A percentile compares a stretch with the other conserved stretches of the same genome.
These are phyloP conservation scores for Nepenthes alata DNA, from an alignment of 179 eudicot genomes.

Conservation along the genomic window DNA sequence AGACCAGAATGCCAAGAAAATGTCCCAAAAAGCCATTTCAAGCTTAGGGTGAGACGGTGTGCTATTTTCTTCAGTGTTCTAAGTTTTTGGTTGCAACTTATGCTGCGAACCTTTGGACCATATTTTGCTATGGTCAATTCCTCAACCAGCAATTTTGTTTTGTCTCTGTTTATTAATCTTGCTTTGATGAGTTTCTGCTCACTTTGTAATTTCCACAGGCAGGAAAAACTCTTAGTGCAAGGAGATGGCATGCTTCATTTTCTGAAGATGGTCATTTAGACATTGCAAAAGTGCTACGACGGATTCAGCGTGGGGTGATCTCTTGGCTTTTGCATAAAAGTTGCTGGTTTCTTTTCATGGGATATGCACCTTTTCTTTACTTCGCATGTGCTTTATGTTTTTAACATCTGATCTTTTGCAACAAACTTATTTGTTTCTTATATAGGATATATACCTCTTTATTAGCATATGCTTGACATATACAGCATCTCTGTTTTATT, in stretches of 20 bases:
- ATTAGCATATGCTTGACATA: too few relatives aligned
- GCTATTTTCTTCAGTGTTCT: not conserved
- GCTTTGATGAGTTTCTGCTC: not conserved
- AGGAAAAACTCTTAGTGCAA: conserved; percentile 75
- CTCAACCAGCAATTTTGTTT: too few relatives aligned
- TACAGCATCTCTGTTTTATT: too few relatives aligned
- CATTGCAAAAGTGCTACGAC: conserved; percentile 65
- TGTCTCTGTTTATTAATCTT: not conserved
- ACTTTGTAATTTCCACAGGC: conserved; percentile 25
- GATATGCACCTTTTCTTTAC: too few relatives aligned
- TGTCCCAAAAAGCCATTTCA: conserved; percentile 65
- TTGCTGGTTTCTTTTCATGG: too few relatives aligned
- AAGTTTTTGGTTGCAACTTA: too few relatives aligned
- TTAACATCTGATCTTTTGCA: too few relatives aligned
- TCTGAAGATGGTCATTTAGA: conserved; percentile 73
- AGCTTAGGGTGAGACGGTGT: conserved; percentile 54
- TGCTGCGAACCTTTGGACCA: too few relatives aligned
- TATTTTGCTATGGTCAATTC: too few relatives aligned
- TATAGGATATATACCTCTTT: too few relatives aligned
- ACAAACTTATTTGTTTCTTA: too few relatives aligned
- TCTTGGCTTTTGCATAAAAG: not conserved
- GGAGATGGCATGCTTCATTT: conserved; percentile 85
- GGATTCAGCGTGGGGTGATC: conserved; percentile 86
- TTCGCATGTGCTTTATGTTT: too few relatives aligned
- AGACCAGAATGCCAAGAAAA: conserved; percentile 69